Base-by-base conservation (phyloP, 805 yeast genomes). In the Blastobotrys parvus region DNA sequence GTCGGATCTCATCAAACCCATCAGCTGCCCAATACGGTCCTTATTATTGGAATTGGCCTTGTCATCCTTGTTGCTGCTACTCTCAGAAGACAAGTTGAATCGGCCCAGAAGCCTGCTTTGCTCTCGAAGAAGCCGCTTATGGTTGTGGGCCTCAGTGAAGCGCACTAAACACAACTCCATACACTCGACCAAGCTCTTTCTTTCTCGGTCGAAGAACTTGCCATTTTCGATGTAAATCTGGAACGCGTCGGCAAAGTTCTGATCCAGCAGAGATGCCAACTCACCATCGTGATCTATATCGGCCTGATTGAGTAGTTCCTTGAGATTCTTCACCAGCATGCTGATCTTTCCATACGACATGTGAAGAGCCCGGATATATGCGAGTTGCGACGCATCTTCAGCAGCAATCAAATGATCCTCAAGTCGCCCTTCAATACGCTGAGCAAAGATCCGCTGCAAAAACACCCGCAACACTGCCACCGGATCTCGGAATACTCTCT, bases 351-450 rank as follows among this genome's bases (percentile, higher is more conserved):
- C 69, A 56, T 78, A 81, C n/a, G 82, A 65, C 2, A 79, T 68
- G 61, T 86, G 84, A 27, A 90, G 62, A 1, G 81, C 71, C 54
- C 97, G 72, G 2, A 88, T 78, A 57, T 82, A 86, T 0, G 94
- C 82, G 41, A 88, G 63, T 2, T 78, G 69, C 19, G 85, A 76
- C 8, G 41, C 39, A 4, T 75, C 65, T 38, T 75, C 71, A 0
- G 95, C 80, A 44, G 72, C 75, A 40, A 72, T 77, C 25, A 88
- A 61, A 25, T 84, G 64, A 1, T 73, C 63, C 47, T 77, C 78
- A 6, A 68, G 56, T 34, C 65, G 60, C 42, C 64, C 67, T 46
- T 68, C 71, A 33, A 66, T 57, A 50, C 84, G 73, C 60, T 84
- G 90, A 0, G 82, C 88, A 62, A 81, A 84, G 8, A 83, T 69